Base-by-base conservation (phyloP, 2,329 filamentous ascomycete genomes). In the Phialophora chinensis region DNA sequence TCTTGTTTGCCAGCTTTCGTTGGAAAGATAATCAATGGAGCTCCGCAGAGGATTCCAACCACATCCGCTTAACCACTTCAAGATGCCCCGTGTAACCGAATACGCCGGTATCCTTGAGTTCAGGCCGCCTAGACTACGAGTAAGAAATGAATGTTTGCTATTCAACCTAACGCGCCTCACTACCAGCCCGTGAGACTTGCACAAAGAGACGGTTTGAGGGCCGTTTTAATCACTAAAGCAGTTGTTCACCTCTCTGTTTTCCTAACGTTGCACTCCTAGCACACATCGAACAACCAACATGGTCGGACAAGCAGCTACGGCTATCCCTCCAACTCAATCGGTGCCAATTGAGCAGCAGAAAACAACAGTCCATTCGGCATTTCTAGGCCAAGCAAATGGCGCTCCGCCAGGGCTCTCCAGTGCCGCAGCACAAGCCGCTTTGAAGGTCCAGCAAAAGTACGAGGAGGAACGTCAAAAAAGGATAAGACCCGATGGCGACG, bases 391-490 rank as follows among this genome's bases (percentile, higher is more conserved):
- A 2, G 7, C 23, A 10, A 50, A 60, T 33, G 57, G 57, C 57
- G 17, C 4, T 11, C 17, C 3, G 20, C 10, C 49, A 11, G 47
- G 31, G 14, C 20, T 54, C 12, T 31, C 27, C 2, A 50, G 49
- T 4, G 59, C n/a, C 20, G 20, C 49, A 25, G 49, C 49, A 23
- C 29, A 31, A 25, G 49, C n/a, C 6, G 59, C 20, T 29, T n/a
- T 53, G 35, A 44, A 53, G 44, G 29, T 61, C n/a, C 60, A 62
- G 42, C 47, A 58, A 20, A 69, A 60, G 52, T 71, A 71, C 56
- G 31, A 63, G 6, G 33, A 62, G 25, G 69, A 71, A 55, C 61
- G 65, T 5, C 52, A 67, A 25, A 71, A 69, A 52, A 58, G 69
- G 25, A 47, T 59, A 42, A 25, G 60, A 10, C 61, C 63, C 5